Evolutionary conservation across 345 rosid species (phyloP), one percentile per base, ranked within the genome.

Genomic region (Pseudoturritis turrita): DNA sequence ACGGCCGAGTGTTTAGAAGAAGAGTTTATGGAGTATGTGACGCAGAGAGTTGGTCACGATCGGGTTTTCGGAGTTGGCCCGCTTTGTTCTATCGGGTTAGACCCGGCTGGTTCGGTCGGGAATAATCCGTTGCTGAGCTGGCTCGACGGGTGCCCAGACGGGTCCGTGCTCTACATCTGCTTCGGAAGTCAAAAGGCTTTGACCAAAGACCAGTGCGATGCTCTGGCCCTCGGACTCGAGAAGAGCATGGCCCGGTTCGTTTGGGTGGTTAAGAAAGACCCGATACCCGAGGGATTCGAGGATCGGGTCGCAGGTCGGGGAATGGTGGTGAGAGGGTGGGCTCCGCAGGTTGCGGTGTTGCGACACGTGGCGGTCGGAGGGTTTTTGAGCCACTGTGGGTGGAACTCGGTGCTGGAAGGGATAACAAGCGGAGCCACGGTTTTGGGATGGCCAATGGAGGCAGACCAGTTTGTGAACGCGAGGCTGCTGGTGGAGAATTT

Each of bases 361-460:
- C 47, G 56, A 28, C 97, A 91, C 80, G 47, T 54, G 5, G 88
- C 87, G 0, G 87, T 87, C 4, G 87, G 88, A 10, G 81, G 82
- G 61, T 90, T 88, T 45, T 61, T 90, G 78, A 88, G 84, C 69
- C 96, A 88, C 1, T 70, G 74, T 59, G 74, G 74, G 25, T 70
- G 74, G 74, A 70, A 59, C 50, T 70, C 67, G 2, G 74, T 81
- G 62, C 77, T 80, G 12, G 96, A 91, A 76, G 89, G 79, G n/a
- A 23, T 87, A 26, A 83, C 65, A 70, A 78, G 80, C 2, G 88
- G 93, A 4, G 81, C 70, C 17, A 26, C 79, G 70, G 47, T 87
- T 10, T 17, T 88, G 77, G 85, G 73, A 4, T 86, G 92, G 92
- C 97, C 97, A 0, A 85, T 90, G 92, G 74, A 70, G 40, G 74